Conservation (phyloP, 306 rosid genomes). For the Luffa aegyptiaca region DNA sequence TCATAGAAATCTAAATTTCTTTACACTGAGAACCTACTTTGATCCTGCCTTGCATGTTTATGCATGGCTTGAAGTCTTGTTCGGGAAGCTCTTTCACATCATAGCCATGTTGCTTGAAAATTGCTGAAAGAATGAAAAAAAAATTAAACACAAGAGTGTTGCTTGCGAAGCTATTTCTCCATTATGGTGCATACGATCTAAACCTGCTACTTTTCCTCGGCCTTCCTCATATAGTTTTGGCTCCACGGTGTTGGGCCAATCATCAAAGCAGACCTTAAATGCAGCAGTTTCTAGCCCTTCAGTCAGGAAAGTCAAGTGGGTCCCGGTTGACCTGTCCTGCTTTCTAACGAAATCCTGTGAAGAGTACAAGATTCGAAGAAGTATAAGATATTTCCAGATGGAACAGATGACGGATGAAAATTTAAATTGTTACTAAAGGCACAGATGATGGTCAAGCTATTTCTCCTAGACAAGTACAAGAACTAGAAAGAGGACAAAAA, state of each 20-base stretch:
- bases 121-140: slow-evolving; percentile 43
- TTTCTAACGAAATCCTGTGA: slow-evolving; percentile 72
- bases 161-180: neutral
- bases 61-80: slow-evolving; percentile 46
- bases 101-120: slow-evolving; percentile 96
- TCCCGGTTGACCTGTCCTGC: slow-evolving; percentile 59
- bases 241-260: slow-evolving; percentile 78
- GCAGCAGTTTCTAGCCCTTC: slow-evolving; percentile 77
- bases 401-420: neutral
- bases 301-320: slow-evolving; percentile 59
- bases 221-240: slow-evolving; percentile 85
- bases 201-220: slow-evolving; percentile 96
- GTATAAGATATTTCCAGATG: neutral
- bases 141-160: slow-evolving; percentile 8
- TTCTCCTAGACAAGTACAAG: neutral
- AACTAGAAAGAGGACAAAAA: neutral
- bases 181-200: neutral
- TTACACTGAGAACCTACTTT: slow-evolving; percentile 43
- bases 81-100: slow-evolving; percentile 90
- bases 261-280: slow-evolving; percentile 52
- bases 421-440: neutral
- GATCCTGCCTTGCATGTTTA: slow-evolving; percentile 56
- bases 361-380: neutral
- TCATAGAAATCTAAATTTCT: neutral
- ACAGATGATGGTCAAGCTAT: neutral